Percentiles rank a stretch among this genome's conserved stretches.
Conservation (phyloP, 2,329 filamentous ascomycete species). For the Diaporthe caulivora region DNA sequence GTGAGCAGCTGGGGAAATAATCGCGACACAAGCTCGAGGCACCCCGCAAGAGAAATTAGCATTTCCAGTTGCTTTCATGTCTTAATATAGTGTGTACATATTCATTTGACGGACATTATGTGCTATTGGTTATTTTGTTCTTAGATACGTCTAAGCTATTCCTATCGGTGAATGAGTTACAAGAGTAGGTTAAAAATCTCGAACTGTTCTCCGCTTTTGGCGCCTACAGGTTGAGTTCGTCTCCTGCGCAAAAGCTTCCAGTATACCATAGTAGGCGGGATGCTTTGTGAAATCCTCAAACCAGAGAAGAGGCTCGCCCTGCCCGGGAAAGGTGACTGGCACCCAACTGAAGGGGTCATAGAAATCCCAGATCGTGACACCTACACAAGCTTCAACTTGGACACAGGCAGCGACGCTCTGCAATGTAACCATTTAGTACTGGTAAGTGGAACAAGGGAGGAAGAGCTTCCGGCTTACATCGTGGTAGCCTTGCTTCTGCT, state of each 20-base stretch:
- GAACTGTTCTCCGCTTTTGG: background rate
- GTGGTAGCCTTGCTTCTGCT: constrained; percentile 62
- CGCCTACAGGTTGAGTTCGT: constrained; percentile 4
- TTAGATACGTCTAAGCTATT: too few species aligned
- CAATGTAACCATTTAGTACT: background rate
- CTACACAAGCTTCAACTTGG: constrained; percentile 51
- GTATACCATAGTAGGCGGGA: constrained; percentile 50
- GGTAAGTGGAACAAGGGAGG: background rate
- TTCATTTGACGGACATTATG: too few species aligned
- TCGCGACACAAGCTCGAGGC: too few species aligned
- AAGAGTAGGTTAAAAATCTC: background rate
- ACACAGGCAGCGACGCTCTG: constrained; percentile 48
- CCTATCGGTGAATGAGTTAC: too few species aligned
- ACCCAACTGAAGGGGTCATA: constrained; percentile 54
- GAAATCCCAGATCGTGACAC: constrained; percentile 59
- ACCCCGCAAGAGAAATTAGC: too few species aligned
- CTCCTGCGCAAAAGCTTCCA: constrained; percentile 49
- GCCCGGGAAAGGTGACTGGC: constrained; percentile 50
- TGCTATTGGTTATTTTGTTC: too few species aligned
- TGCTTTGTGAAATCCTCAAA: constrained; percentile 52
- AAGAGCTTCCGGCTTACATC: constrained; percentile 32
- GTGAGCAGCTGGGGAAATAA: too few species aligned
- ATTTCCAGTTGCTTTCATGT: too few species aligned
- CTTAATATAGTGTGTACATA: too few species aligned
- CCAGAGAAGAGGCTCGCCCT: constrained; percentile 51